A percentile compares a stretch with the other conserved stretches of the same genome.
phyloP scores from a whole-genome alignment of 441 rosid species.

The Adansonia grandidieri region DNA sequence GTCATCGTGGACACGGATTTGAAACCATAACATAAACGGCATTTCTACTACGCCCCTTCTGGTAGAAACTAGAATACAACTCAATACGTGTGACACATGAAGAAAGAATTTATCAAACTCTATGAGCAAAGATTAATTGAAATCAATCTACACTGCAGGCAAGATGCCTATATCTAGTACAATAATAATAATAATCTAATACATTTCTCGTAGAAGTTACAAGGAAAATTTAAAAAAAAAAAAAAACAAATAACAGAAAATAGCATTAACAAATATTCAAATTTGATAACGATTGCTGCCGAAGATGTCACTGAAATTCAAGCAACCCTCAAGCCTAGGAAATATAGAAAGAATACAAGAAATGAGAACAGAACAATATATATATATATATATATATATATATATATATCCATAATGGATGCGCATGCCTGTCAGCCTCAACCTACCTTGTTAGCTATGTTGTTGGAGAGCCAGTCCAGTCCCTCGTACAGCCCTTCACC shows the following conservation, averaged over 20 bases:
- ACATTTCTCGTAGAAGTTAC: slow-evolving; percentile 25
- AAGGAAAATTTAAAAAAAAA: neutral
- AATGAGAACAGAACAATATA: neutral
- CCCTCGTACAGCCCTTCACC: no score
- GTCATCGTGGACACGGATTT: no score
- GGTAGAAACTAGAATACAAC: no score
- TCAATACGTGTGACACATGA: neutral
- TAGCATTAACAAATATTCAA: neutral
- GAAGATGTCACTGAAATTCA: neutral
- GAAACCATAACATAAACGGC: no score
- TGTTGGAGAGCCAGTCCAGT: slow-evolving; percentile 17
- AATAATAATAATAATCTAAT: slow-evolving; percentile 26
- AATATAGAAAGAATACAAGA: neutral
- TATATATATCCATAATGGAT: no score
- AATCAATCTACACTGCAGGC: slow-evolving; percentile 35
- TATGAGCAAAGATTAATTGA: slow-evolving; percentile 30
- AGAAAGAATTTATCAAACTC: slow-evolving; percentile 6
- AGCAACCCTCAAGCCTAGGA: slow-evolving; percentile 20
- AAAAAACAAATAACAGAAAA: neutral
- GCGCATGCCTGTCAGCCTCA: neutral
- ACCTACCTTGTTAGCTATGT: slow-evolving; percentile 75
- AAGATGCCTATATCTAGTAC: slow-evolving; percentile 33
- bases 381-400: no score
- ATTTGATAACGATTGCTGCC: neutral
- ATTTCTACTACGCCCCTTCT: no score